Conservation (phyloP, 306 rosid genomes). For the Lagenaria siceraria region DNA sequence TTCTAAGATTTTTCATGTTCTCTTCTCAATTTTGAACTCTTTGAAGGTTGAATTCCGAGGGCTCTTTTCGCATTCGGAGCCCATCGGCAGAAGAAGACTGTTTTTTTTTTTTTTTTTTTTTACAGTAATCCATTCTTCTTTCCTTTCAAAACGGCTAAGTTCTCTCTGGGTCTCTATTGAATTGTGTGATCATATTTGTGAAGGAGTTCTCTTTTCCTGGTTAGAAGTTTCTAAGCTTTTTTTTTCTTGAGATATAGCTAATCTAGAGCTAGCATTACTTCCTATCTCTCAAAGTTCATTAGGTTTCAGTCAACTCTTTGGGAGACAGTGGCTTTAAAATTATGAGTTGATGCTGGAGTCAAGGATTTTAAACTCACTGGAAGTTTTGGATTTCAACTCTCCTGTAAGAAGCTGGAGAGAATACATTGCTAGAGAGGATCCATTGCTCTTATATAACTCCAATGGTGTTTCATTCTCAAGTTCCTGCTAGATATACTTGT, state of each 20-base stretch:
- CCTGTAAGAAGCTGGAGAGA: conserved; percentile 8
- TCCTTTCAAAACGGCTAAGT: background rate
- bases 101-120: background rate
- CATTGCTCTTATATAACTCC: conserved; percentile 14
- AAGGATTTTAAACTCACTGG: conserved; percentile 6
- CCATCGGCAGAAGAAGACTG: background rate
- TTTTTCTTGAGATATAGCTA: background rate
- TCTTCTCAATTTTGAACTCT: background rate
- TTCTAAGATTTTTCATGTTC: conserved; percentile 10
- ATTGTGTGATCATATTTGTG: background rate
- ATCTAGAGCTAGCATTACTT: background rate
- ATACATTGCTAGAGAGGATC: conserved; percentile 9
- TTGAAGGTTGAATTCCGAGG: conserved; percentile 2
- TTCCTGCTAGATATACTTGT: conserved; percentile 53
- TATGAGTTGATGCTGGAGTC: conserved; percentile 7
- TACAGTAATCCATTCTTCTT: background rate
- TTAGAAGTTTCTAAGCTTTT: background rate
- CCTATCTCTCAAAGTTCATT: background rate
- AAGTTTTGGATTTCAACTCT: conserved; percentile 8
- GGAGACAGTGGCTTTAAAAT: background rate
- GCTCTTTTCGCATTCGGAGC: background rate
- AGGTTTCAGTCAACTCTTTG: background rate
- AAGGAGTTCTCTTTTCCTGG: background rate
- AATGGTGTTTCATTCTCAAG: conserved; percentile 67
- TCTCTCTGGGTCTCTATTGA: background rate